Conservation (phyloP, 257 asterid species). For the Solanum stenotomum region DNA sequence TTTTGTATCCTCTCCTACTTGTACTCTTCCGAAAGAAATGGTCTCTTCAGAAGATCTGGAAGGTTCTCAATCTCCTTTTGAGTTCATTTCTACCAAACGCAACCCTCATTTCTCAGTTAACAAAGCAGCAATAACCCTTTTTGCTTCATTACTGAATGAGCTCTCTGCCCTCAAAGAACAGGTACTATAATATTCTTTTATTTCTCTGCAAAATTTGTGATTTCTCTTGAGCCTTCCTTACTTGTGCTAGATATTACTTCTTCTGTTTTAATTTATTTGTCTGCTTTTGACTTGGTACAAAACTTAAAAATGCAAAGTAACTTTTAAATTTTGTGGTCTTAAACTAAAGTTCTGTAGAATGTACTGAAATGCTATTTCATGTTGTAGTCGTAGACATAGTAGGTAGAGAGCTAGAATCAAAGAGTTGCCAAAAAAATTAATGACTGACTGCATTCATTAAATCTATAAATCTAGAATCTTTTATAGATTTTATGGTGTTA, state of each 20-base stretch:
- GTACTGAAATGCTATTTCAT: too few relatives aligned
- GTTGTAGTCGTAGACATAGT: too few relatives aligned
- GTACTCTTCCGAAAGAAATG: background rate
- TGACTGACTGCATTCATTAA: too few relatives aligned
- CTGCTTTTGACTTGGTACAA: too few relatives aligned
- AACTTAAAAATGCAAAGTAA: background rate
- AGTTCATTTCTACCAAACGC: constrained; percentile 12
- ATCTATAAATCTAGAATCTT: too few relatives aligned
- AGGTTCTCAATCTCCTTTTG: background rate
- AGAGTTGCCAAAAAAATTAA: background rate
- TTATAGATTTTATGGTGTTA: background rate
- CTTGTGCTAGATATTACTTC: background rate
- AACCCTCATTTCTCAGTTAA: constrained; percentile 18
- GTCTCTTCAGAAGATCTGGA: constrained; percentile 2
- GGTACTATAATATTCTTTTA: background rate
- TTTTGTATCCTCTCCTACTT: constrained; percentile 8
- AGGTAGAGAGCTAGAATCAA: background rate
- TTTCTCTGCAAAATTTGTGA: background rate
- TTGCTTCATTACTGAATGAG: constrained; percentile 1
- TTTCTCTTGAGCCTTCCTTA: background rate
- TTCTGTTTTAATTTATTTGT: too few relatives aligned
- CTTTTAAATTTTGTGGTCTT: background rate
- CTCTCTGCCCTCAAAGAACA: constrained; percentile 4
- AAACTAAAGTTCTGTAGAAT: background rate
- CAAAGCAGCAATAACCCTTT: constrained; percentile 5